Evolutionary conservation across 495 filamentous ascomycete genomes (phyloP).

Genomic region (Aspergillus baeticus): DNA sequence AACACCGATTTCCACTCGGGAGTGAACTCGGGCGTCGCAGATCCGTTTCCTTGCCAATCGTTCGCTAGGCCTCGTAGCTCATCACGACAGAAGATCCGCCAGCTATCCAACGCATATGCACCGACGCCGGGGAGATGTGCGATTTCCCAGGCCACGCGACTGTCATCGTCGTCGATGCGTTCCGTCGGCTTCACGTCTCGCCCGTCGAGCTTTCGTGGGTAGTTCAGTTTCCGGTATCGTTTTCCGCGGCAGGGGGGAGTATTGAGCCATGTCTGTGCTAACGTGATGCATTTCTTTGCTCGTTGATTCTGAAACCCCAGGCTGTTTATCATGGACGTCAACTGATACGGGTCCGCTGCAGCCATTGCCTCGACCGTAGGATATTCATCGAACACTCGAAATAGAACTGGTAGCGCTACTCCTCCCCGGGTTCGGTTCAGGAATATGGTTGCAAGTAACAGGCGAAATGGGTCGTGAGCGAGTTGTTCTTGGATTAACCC

Average conservation of each 20-base stretch:
- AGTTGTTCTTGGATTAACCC: constrained; percentile 85
- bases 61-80: constrained; percentile 59
- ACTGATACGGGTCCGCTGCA: constrained; percentile 51
- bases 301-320: constrained; percentile 73
- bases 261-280: constrained; percentile 71
- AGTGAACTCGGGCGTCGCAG: constrained; percentile 29
- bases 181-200: constrained; percentile 53
- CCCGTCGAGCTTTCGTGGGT: constrained; percentile 58
- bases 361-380: constrained; percentile 68
- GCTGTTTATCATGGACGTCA: constrained; percentile 63
- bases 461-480: constrained; percentile 64
- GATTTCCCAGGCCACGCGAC: constrained; percentile 72
- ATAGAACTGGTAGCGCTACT: constrained; percentile 76
- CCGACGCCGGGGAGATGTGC: constrained; percentile 82
- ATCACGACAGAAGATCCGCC: constrained; percentile 93
- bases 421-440: constrained; percentile 76
- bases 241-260: constrained; percentile 57
- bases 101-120: constrained; percentile 84
- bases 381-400: constrained; percentile 62
- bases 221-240: constrained; percentile 67
- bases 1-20: constrained; percentile 85
- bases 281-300: constrained; percentile 57
- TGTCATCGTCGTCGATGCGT: constrained; percentile 41
- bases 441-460: constrained; percentile 77
- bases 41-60: constrained; percentile 56